A percentile compares a stretch with the other conserved stretches of the same genome.
These are phyloP conservation scores for Sarcocystis neurona DNA, from an alignment of 169 alveolate species.

Conservation along the genomic window DNA sequence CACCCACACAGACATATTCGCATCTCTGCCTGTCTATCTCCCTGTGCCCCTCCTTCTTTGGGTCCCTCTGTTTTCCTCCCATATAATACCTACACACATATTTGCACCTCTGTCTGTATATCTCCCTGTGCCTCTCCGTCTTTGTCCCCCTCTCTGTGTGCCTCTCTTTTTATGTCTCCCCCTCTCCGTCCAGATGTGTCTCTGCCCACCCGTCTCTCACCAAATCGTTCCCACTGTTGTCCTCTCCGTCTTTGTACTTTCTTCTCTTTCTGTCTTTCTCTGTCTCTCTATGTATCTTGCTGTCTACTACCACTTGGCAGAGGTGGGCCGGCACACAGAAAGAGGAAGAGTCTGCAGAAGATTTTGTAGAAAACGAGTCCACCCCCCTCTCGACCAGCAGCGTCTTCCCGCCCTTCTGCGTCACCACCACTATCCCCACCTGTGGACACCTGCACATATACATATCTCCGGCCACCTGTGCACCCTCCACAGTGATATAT, in stretches of 20 bases:
- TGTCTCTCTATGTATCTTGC: not conserved
- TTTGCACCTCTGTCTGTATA: not conserved
- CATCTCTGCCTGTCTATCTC: not conserved
- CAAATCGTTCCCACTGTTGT: not conserved
- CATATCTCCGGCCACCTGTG: too few relatives aligned
- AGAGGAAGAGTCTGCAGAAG: too few relatives aligned
- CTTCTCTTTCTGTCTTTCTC: not conserved
- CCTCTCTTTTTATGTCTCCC: not conserved
- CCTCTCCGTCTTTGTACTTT: not conserved
- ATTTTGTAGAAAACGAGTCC: too few relatives aligned
- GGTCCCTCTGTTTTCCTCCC: not conserved
- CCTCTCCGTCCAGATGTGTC: not conserved
- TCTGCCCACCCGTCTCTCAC: not conserved
- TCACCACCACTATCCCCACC: too few relatives aligned
- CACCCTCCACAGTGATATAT: too few relatives aligned
- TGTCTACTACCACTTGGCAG: not conserved
- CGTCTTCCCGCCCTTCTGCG: too few relatives aligned
- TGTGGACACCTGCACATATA: too few relatives aligned
- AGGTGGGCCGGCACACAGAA: too few relatives aligned
- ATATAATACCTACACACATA: not conserved
- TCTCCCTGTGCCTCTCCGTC: not conserved
- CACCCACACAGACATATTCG: too few relatives aligned
- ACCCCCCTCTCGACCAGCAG: too few relatives aligned
- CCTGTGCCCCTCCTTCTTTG: not conserved
- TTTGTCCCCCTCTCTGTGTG: not conserved